Conservation (phyloP, 1,284 basidiomycete genomes). For the Heterobasidion occidentale region DNA sequence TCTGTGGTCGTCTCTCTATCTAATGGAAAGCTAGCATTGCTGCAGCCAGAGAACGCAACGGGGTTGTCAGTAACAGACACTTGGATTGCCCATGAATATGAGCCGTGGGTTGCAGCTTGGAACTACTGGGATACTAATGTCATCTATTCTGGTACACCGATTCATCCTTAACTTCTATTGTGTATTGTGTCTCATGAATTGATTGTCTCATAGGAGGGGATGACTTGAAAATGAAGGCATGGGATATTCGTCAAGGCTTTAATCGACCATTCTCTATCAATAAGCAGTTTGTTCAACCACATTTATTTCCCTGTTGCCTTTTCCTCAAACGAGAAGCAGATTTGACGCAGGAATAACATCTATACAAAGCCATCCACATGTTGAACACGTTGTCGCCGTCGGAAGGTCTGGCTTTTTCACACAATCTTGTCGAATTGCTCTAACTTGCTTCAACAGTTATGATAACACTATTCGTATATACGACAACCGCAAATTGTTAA, state of each 20-base stretch:
- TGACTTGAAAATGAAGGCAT: conserved; percentile 83
- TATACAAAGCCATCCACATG: conserved; percentile 78
- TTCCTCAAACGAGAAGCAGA: conserved; percentile 26
- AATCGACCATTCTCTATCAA: conserved; percentile 62
- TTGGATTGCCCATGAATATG: conserved; percentile 91
- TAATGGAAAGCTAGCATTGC: conserved; percentile 60
- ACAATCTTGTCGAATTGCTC: neutral
- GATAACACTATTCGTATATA: conserved; percentile 79
- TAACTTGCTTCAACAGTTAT: conserved; percentile 52
- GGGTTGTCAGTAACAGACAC: conserved; percentile 37
- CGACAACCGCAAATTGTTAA: conserved; percentile 66
- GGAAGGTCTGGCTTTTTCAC: conserved; percentile 59
- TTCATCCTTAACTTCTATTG: neutral
- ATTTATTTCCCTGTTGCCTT: conserved; percentile 2
- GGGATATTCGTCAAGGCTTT: conserved; percentile 78
- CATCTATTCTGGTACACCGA: conserved; percentile 72
- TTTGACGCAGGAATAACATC: conserved; percentile 93
- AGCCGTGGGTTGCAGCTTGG: conserved; percentile 93
- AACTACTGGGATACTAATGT: conserved; percentile 75
- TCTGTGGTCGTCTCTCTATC: conserved; percentile 78
- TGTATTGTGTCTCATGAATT: neutral
- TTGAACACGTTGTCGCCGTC: conserved; percentile 82
- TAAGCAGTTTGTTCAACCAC: conserved; percentile 46
- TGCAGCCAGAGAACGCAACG: conserved; percentile 37
- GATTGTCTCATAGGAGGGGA: conserved; percentile 68